Conservation (phyloP, 495 filamentous ascomycete genomes). For the Aspergillus conjunctus region DNA sequence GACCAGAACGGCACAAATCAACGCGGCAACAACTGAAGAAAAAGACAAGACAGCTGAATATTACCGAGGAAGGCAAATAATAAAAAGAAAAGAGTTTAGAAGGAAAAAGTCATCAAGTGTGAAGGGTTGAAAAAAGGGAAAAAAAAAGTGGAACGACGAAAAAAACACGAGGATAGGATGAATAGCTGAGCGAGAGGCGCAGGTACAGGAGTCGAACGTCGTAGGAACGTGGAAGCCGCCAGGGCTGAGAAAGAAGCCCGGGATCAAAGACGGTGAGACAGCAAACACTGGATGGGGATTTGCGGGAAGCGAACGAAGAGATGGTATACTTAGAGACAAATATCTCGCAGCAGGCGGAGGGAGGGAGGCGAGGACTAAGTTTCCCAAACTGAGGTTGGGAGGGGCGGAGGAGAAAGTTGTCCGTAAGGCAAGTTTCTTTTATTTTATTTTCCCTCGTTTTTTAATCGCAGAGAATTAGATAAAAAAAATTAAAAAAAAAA, state of each 20-base stretch:
- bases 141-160: conserved; percentile 14
- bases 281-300: neutral
- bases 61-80: conserved; percentile 9
- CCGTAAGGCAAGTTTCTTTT: conserved; percentile 2
- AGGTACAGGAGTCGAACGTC: conserved; percentile 12
- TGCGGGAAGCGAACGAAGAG: neutral
- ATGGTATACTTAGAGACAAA: neutral
- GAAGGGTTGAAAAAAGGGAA: neutral
- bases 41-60: conserved; percentile 2
- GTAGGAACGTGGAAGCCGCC: conserved; percentile 39
- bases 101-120: conserved; percentile 13
- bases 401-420: conserved; percentile 5
- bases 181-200: conserved; percentile 23
- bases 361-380: conserved; percentile 4
- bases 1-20: conserved; percentile 18
- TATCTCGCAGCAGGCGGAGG: too few relatives aligned
- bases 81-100: conserved; percentile 15
- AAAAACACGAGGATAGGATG: conserved; percentile 17
- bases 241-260: conserved; percentile 35
- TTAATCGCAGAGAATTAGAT: neutral
- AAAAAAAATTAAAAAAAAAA: too few relatives aligned
- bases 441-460: conserved; percentile 3
- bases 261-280: conserved; percentile 18
- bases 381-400: conserved; percentile 9
- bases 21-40: conserved; percentile 8